Evolutionary conservation across 2,329 filamentous ascomycete species (phyloP).

Genomic region (Pseudogymnoascus sp.): DNA sequence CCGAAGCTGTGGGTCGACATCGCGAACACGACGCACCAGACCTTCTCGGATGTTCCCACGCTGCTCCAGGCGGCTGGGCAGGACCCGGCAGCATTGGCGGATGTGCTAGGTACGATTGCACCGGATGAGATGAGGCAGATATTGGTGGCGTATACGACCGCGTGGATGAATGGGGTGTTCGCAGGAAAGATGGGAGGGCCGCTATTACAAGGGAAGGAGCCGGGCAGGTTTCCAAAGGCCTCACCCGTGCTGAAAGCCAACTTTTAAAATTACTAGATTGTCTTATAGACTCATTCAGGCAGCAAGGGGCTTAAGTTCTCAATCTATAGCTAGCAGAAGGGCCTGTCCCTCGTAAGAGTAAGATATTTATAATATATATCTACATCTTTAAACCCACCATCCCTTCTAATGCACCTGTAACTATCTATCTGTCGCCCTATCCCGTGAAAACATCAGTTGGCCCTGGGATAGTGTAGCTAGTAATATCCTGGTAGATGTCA

Average conservation of each 20-base stretch:
- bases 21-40: not conserved
- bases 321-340: not conserved
- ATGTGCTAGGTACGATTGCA: not conserved
- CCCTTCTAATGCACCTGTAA: not conserved
- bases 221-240: not conserved
- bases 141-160: not conserved
- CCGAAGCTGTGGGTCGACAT: not conserved
- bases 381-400: not conserved
- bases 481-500: slow-evolving; percentile 38
- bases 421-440: not conserved
- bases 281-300: not conserved
- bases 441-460: slow-evolving; percentile 30
- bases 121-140: not conserved
- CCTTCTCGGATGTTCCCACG: not conserved
- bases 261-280: not conserved
- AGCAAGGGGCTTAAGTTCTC: not conserved
- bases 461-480: slow-evolving; percentile 37
- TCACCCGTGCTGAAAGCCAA: not conserved
- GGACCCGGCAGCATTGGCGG: not conserved
- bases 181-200: not conserved
- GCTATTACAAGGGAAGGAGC: not conserved
- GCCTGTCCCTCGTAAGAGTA: not conserved
- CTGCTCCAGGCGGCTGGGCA: not conserved
- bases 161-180: not conserved
- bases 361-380: not conserved